phyloP scores from a whole-genome alignment of 306 rosid species.

The Abrus precatorius region DNA sequence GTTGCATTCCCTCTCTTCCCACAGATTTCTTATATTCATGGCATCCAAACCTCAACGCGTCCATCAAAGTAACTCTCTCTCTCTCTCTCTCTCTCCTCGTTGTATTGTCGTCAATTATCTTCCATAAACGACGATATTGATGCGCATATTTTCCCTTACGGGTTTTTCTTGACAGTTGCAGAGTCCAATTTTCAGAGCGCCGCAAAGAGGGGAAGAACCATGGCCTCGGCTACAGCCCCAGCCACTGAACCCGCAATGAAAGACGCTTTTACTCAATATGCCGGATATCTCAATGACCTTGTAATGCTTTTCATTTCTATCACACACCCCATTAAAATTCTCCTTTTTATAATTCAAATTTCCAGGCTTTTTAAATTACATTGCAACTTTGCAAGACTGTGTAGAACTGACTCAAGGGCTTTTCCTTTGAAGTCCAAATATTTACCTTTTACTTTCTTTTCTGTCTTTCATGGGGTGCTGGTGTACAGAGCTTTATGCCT shows the following conservation, averaged over 20 bases:
- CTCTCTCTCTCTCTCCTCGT: slow-evolving; percentile 8
- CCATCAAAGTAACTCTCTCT: slow-evolving; percentile 51
- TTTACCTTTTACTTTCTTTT: not conserved
- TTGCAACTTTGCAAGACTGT: slow-evolving; percentile 35
- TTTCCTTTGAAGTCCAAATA: not conserved
- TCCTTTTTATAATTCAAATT: not conserved
- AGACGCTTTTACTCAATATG: slow-evolving; percentile 72
- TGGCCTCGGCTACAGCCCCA: slow-evolving; percentile 42
- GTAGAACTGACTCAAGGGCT: slow-evolving; percentile 19
- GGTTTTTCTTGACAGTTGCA: slow-evolving; percentile 48
- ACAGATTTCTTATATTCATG: slow-evolving; percentile 54
- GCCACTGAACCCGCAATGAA: slow-evolving; percentile 64
- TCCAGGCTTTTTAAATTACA: slow-evolving; percentile 2
- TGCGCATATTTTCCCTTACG: slow-evolving; percentile 3
- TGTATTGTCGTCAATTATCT: not conserved
- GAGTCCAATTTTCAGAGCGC: slow-evolving; percentile 59
- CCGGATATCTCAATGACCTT: slow-evolving; percentile 75
- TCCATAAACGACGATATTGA: not conserved
- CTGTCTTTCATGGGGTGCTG: not conserved
- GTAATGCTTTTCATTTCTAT: slow-evolving; percentile 54
- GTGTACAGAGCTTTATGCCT: not conserved
- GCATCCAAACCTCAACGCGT: slow-evolving; percentile 71
- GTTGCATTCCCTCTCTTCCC: slow-evolving; percentile 48
- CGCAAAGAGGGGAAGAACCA: slow-evolving; percentile 67
- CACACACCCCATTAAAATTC: not conserved